Conservation (phyloP, 345 rosid species). For the Citrus medica region DNA sequence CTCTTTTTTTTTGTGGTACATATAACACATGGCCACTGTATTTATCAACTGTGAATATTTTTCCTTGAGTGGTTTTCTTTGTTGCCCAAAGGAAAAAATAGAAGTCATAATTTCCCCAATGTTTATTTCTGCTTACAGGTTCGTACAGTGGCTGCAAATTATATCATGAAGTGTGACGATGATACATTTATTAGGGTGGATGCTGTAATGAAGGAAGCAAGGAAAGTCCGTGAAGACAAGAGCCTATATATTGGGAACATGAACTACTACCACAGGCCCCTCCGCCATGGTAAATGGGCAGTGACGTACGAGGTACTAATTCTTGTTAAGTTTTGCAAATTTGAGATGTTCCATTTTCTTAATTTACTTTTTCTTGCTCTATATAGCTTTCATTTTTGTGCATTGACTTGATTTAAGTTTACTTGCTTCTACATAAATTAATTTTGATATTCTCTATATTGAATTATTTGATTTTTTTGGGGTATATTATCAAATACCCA, state of each 20-base stretch:
- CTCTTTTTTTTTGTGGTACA: no score
- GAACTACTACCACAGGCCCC: conserved; percentile 87
- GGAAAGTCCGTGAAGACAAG: conserved; percentile 45
- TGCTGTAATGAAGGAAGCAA: conserved; percentile 61
- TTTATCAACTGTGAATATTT: background rate
- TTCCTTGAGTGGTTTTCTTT: background rate
- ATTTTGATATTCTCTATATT: background rate
- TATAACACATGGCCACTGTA: background rate
- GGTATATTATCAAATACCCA: no score
- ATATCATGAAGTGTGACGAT: conserved; percentile 92
- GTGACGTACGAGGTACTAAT: conserved; percentile 82
- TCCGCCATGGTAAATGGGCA: conserved; percentile 95
- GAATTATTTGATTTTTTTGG: background rate
- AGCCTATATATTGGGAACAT: conserved; percentile 88
- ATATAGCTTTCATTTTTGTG: background rate
- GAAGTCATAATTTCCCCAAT: background rate
- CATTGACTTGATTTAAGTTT: background rate
- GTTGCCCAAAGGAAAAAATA: background rate
- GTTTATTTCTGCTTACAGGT: conserved; percentile 39
- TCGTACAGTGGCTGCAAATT: conserved; percentile 57
- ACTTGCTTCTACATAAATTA: background rate
- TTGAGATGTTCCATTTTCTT: background rate
- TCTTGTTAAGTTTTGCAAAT: conserved; percentile 1
- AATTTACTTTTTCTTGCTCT: background rate
- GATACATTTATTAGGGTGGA: conserved; percentile 91